Evolutionary conservation across 257 asterid species (phyloP).

Genomic region (Nicotiana obtusifolia): DNA sequence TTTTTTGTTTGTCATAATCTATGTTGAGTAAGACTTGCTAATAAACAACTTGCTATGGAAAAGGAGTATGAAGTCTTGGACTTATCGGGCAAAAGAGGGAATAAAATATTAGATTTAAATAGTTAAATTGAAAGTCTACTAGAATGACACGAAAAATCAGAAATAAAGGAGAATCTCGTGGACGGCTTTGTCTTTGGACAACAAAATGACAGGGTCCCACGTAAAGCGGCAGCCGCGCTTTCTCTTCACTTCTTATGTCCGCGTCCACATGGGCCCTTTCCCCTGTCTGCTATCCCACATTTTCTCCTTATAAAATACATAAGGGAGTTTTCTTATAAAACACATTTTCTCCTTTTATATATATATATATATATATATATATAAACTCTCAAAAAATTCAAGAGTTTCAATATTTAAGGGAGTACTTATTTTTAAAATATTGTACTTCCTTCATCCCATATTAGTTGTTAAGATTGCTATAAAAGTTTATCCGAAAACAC

Average conservation of each 20-base stretch:
- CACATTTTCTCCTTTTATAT: neutral
- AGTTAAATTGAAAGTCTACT: neutral
- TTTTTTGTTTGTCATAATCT: too few relatives aligned
- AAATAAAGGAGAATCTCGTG: neutral
- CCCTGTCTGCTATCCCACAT: neutral
- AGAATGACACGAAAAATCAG: too few relatives aligned
- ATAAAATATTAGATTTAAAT: neutral
- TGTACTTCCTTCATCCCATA: too few relatives aligned
- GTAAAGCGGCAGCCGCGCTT: conserved; percentile 26
- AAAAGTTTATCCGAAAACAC: too few relatives aligned
- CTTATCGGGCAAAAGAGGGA: neutral
- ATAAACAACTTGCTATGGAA: neutral
- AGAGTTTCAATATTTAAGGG: too few relatives aligned
- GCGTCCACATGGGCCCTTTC: neutral
- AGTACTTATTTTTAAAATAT: too few relatives aligned
- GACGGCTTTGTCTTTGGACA: conserved; percentile 18
- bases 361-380: too few relatives aligned
- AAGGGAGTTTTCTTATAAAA: too few relatives aligned
- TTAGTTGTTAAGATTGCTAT: too few relatives aligned
- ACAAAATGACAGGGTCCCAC: conserved; percentile 19
- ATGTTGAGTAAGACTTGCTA: neutral
- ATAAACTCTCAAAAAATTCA: too few relatives aligned
- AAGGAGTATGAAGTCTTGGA: neutral
- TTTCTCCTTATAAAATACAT: neutral
- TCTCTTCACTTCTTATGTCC: neutral